Evolutionary conservation across 2,329 filamentous ascomycete species (phyloP), one percentile per base, ranked within the genome.

Genomic region (Trichophyton equinum): DNA sequence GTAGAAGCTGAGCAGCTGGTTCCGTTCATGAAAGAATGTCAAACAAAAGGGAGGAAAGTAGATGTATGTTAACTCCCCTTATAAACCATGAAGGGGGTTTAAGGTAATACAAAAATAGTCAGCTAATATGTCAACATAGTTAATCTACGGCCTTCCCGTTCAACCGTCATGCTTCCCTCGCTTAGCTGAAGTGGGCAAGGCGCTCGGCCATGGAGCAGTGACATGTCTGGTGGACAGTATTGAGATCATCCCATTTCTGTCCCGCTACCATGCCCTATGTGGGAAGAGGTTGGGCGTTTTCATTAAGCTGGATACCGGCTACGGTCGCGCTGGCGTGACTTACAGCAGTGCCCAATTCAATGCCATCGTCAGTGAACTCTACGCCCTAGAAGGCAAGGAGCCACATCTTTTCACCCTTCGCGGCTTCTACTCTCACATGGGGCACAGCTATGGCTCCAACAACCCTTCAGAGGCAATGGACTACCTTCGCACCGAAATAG

Each of bases 241-340:
- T 0, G 75, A 77, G 11, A 85, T 88, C 68, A 72, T 88, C 11
- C 70, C 77, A 3, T 72, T 77, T 3, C 72, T 82, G n/a, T 68
- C 74, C 0, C 70, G 79, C 6, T 72, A 78, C 58, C 69, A 76
- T 58, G 68, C 72, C 6, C 67, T 73, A 4, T 76, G 76, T 1
- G 81, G 78, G 63, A 71, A 67, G 13, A 60, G 57, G 7, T 69
- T 73, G 2, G 81, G 85, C 8, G 75, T 88, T 15, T 88, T 85
- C 69, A 75, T 91, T 68, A 90, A 91, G 67, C 80, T 91, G 58
- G 87, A 91, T 69, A 84, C 87, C 61, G 86, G 86, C 9, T 82
- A 83, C 66, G 78, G 82, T 67, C 83, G 88, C 20, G 87, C 88
- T 1, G 88, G 88, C 30, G 78, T 89, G 1, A 65, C 74, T 1